Evolutionary conservation across 2,329 filamentous ascomycete genomes (phyloP).

Genomic region (Hymenoscyphus salicellus): DNA sequence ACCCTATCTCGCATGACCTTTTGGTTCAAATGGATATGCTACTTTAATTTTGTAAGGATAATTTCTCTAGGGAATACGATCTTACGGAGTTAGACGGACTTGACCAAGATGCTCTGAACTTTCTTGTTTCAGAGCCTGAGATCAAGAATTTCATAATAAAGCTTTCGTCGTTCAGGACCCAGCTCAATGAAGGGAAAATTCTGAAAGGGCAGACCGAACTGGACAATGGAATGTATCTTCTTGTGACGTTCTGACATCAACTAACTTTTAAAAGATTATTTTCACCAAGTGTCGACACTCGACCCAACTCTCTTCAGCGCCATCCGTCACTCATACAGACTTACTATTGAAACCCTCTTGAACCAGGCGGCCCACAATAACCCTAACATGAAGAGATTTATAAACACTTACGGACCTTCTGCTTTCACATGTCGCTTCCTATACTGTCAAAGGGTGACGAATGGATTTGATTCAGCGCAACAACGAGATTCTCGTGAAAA

Average conservation of each 20-base stretch:
- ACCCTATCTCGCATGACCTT: not conserved
- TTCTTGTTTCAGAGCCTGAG: not conserved
- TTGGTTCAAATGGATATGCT: not conserved
- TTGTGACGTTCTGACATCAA: not conserved
- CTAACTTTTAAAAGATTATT: not conserved
- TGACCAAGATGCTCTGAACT: not conserved
- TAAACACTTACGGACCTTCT: conserved; percentile 5
- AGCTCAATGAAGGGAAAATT: not conserved
- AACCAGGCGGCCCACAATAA: not conserved
- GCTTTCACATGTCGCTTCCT: conserved; percentile 13
- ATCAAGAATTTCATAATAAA: not conserved
- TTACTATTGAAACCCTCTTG: conserved; percentile 8
- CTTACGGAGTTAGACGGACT: not conserved
- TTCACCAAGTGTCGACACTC: not conserved
- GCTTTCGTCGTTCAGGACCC: not conserved
- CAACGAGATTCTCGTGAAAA: conserved; percentile 11
- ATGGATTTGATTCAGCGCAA: conserved; percentile 9
- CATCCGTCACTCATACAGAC: conserved; percentile 8
- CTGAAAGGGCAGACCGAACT: not conserved
- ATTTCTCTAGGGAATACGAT: not conserved
- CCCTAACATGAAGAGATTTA: not conserved
- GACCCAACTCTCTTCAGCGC: conserved; percentile 15
- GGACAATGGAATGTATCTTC: not conserved
- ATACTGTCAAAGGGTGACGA: conserved; percentile 3
- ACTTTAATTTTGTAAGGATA: not conserved